Base-by-base conservation (phyloP, 2,329 filamentous ascomycete species). In the Pseudocercospora vitis region DNA sequence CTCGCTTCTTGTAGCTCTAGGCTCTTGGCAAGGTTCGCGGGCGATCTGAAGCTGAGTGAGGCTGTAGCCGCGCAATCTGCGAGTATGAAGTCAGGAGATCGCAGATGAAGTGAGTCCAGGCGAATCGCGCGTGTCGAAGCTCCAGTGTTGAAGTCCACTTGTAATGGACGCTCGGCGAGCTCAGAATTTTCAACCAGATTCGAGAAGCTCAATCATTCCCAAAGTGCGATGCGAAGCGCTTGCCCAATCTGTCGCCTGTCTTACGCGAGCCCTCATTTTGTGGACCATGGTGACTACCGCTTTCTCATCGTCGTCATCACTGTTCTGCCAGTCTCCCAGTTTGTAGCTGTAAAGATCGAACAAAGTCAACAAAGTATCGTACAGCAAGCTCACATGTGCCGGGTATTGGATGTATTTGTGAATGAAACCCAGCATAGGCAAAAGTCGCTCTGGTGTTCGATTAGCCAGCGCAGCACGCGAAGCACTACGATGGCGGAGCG, bases 291-390 rank as follows among this genome's bases (percentile, higher is more conserved):
- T 58, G 16, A 64, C 61, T 31, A 59, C 57, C n/a, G 63, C 62
- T 46, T 66, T 64, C 14, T 60, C 66, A 33, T 61, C 60, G 9
- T 59, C 64, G 12, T 65, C 64, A 24, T 62, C 61, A 19, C 42
- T 45, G 18, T 59, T 62, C 45, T 61, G 61, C 67, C 66, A 69
- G 19, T 65, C 65, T 2, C 83, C 88, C 19, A 91, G 79, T 62
- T 90, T 87, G 68, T 89, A 86, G 24, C 87, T 85, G 70, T 97
- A 99, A 31, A 97, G 76, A 66, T 99, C 92, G 16, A 97, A 76
- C 29, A 97, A 77, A 55, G 91, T 80, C 65, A 95, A 81, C 12
- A 87, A 86, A 18, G 94, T 83, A 71, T 97, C 92, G 19, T 91
- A 87, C 66, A 89, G 91, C 28, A 96, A 76, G 56, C 81, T 81